A percentile compares a stretch with the other conserved stretches of the same genome.
These are phyloP conservation scores for Leersia perrieri DNA, from an alignment of 176 grass and related monocot species.

Conservation along the genomic window DNA sequence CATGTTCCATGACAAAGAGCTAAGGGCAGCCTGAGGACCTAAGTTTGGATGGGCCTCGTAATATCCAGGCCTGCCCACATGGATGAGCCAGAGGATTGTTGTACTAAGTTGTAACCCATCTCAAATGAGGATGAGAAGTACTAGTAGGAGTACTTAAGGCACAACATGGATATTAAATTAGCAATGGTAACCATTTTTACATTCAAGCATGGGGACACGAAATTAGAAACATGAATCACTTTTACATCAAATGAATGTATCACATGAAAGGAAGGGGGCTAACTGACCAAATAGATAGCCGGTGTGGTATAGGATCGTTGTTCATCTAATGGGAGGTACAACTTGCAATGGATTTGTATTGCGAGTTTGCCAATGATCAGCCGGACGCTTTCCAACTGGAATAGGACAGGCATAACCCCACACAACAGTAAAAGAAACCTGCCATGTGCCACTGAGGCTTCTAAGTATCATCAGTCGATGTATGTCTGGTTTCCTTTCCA, in stretches of 20 bases:
- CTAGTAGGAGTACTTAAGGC: too few relatives aligned
- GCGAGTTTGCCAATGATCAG: not conserved
- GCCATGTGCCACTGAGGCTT: not conserved
- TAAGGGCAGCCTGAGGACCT: too few relatives aligned
- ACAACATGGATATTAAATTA: too few relatives aligned
- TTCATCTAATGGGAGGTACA: not conserved
- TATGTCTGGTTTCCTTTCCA: not conserved
- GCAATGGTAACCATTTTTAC: too few relatives aligned
- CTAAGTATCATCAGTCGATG: not conserved
- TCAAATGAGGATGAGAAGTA: too few relatives aligned
- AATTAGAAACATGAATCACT: not conserved
- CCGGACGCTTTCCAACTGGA: not conserved
- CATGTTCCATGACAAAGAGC: too few relatives aligned
- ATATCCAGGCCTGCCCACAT: too few relatives aligned
- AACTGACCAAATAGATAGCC: not conserved
- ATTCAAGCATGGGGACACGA: too few relatives aligned
- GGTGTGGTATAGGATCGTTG: not conserved
- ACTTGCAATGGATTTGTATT: not conserved
- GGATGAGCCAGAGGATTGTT: too few relatives aligned
- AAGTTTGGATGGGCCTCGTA: too few relatives aligned
- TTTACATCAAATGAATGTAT: constrained; percentile 1
- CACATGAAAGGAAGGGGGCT: not conserved
- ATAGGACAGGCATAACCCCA: not conserved
- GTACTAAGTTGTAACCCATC: too few relatives aligned
- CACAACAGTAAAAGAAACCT: not conserved